phyloP scores from a whole-genome alignment of 2,329 filamentous ascomycete genomes.

The Cladosporium sp. region DNA sequence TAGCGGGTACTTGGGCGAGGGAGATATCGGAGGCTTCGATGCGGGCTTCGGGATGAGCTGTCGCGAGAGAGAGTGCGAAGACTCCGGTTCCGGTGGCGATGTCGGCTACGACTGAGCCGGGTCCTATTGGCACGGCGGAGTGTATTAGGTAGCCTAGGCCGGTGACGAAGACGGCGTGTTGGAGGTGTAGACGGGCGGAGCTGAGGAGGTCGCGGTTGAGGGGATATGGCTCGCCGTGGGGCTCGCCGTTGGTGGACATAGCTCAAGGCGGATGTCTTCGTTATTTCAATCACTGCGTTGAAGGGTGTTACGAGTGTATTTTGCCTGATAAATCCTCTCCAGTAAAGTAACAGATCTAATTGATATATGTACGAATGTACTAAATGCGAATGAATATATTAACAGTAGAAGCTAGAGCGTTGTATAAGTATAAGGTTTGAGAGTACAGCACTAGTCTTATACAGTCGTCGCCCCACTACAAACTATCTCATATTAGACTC shows the following conservation, averaged over 20 bases:
- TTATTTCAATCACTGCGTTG: not conserved
- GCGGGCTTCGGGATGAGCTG: not conserved
- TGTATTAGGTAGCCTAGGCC: slow-evolving; percentile 33
- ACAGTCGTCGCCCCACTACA: not conserved
- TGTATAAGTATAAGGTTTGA: not conserved
- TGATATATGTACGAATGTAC: not conserved
- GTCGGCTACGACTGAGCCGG: slow-evolving; percentile 23
- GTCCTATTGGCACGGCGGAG: slow-evolving; percentile 25
- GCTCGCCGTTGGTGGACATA: not conserved
- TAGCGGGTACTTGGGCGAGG: slow-evolving; percentile 22
- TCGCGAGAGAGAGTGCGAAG: slow-evolving; percentile 21
- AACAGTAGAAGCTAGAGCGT: too few relatives aligned
- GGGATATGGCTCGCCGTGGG: slow-evolving; percentile 36
- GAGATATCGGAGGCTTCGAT: slow-evolving; percentile 30
- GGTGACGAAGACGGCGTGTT: slow-evolving; percentile 36
- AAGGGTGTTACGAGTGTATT: not conserved
- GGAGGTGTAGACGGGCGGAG: slow-evolving; percentile 30
- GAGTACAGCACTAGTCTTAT: not conserved
- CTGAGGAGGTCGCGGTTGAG: slow-evolving; percentile 24
- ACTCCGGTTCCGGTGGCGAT: slow-evolving; percentile 25
- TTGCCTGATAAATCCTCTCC: too few relatives aligned
- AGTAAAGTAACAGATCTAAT: not conserved
- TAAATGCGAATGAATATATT: too few relatives aligned
- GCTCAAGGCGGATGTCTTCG: too few relatives aligned
- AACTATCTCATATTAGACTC: not conserved